Base-by-base conservation (phyloP, 306 rosid genomes). In the Ceratonia siliqua region DNA sequence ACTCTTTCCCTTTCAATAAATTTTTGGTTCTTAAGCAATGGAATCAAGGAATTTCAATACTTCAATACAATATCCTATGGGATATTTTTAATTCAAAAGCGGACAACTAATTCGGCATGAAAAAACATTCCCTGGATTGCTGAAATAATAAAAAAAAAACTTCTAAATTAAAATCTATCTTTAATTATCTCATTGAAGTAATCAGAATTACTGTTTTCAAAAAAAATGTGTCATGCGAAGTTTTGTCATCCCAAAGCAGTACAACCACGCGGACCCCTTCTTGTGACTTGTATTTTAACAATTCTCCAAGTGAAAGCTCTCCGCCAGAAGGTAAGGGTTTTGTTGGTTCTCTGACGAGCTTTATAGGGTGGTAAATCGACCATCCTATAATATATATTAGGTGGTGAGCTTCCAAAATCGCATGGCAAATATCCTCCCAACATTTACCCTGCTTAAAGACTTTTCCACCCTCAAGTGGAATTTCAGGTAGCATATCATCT, bases 371-470 rank as follows among this genome's bases (percentile, higher is more conserved):
- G 64, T 73, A 86, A 56, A 90, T 33, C 1, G 96, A 90, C 96
- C 93, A 88, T 22, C 93, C 96, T 22, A 90, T 42, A 22, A 90
- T 56, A 61, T 90, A 90, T 39, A 88, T 78, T 5, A 90, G 25
- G 41, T 90, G 89, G 61, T 90, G 93, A 79, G 93, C 93, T 73
- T 90, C 96, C 78, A 90, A 77, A 62, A 90, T 88, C 9, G 96
- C 89, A 62, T 88, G 93, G 57, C 93, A 90, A 21, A 88, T 88
- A 5, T 90, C 96, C 78, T 90, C 96, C 96, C 93, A 90, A 71
- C 96, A 88, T 20, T 73, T 81, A 67, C 42, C 62, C 1, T 86
- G 85, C 21, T 79, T 80, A 77, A 43, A 90, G 2, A 71, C 12
- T 70, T 82, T 79, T 9, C 91, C 96, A 36, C 53, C 89, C 20